phyloP scores from a whole-genome alignment of 768 basidiomycete species.

The Phanerochaete carnosa region DNA sequence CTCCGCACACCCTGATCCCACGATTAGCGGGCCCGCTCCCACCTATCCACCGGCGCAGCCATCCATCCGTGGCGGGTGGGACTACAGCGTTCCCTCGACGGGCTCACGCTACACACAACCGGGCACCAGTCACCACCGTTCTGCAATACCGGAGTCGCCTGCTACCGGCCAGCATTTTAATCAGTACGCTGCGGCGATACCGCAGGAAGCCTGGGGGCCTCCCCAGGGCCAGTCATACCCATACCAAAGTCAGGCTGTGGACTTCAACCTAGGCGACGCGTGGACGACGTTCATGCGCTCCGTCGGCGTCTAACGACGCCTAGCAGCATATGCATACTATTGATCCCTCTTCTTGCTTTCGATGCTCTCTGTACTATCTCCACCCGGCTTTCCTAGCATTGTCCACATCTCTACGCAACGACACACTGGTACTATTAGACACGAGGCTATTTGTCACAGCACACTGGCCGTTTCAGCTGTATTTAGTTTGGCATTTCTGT shows the following conservation, averaged over 20 bases:
- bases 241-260: conserved; percentile 9
- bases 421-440: too few species aligned
- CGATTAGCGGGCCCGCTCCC: background rate
- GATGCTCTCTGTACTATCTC: background rate
- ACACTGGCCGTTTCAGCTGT: too few species aligned
- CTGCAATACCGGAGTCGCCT: background rate
- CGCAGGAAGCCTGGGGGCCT: background rate
- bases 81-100: background rate
- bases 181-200: background rate
- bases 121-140: too few species aligned
- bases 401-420: too few species aligned
- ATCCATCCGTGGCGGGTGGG: background rate
- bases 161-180: background rate
- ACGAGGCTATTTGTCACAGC: too few species aligned
- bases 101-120: background rate
- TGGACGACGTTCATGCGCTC: conserved; percentile 14
- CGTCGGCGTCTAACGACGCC: too few species aligned
- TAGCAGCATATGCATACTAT: too few species aligned
- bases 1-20: background rate
- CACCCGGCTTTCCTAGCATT: background rate
- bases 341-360: background rate
- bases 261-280: conserved; percentile 19
- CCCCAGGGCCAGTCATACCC: conserved; percentile 4
- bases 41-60: background rate
- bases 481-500: too few species aligned